Evolutionary conservation across 345 rosid species (phyloP).

Genomic region (Heritiera littoralis): DNA sequence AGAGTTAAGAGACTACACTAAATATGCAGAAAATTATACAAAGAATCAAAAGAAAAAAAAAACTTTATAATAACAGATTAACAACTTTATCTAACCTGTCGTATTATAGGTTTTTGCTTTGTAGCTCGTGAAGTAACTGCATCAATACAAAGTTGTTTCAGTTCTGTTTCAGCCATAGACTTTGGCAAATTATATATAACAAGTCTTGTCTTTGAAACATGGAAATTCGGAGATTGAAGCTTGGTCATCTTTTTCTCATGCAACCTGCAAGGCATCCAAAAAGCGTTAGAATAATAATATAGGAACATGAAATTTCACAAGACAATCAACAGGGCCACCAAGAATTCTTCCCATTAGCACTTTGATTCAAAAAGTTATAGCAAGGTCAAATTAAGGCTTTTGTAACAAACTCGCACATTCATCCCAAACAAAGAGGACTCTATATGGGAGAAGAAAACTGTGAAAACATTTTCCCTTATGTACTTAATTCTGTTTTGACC

Average conservation of each 20-base stretch:
- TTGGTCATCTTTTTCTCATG: constrained; percentile 79
- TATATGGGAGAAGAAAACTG: neutral
- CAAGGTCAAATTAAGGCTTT: neutral
- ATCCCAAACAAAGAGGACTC: neutral
- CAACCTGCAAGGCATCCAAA: constrained; percentile 52
- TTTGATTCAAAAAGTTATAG: neutral
- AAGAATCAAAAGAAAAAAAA: neutral
- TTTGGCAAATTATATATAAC: constrained; percentile 84
- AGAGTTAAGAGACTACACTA: neutral
- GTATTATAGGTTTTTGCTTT: constrained; percentile 78
- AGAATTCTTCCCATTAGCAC: neutral
- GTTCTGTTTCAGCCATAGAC: constrained; percentile 65
- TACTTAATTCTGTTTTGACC: neutral
- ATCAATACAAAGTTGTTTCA: constrained; percentile 63
- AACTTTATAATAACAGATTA: neutral
- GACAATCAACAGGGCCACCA: neutral
- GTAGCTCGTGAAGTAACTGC: constrained; percentile 90
- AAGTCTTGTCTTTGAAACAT: constrained; percentile 80
- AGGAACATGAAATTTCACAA: constrained; percentile 14
- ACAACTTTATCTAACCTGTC: constrained; percentile 56
- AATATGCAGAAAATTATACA: neutral
- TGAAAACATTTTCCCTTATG: neutral
- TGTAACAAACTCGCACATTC: neutral
- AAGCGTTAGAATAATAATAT: neutral
- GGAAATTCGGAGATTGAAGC: constrained; percentile 93